Base-by-base conservation (phyloP, 768 basidiomycete species). In the Amanita pallidorosea region DNA sequence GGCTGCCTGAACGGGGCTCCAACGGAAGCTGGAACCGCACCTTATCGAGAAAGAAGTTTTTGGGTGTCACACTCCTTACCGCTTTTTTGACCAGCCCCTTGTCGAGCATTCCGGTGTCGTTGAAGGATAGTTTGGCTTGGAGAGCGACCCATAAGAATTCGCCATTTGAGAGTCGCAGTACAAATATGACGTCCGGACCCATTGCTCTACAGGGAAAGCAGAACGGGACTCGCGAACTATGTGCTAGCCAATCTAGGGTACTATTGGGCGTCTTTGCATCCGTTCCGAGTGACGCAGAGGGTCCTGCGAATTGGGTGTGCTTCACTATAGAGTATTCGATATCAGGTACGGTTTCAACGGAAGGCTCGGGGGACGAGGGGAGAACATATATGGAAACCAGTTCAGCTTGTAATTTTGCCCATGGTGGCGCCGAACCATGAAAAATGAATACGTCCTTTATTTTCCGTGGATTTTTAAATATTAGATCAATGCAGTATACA, bases 161-260 rank as follows among this genome's bases (percentile, higher is more conserved):
- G 7, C 59, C 63, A 27, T 71, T 67, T 2, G 59, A 57, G 2
- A 75, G 60, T 27, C 56, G 60, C 18, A 75, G 49, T 1, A 70
- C 61, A 31, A 75, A 72, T 8, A 75, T 41, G 3, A 71, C 55
- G 54, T 74, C 72, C 0, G 72, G 73, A 1, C 72, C 71, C 71
- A 73, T 71, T 1, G 59, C 58, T 2, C 41, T 53, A 34, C 68
- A 65, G 1, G 73, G 72, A 53, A 73, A 70, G 49, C 72, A 73
- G 25, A 74, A 60, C 1, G 71, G 63, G 2, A 65, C 56, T 27
- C 63, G 58, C 2, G 50, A 57, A 1, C 51, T 43, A 45, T 70
- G 68, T 3, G 55, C 53, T 9, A 74, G 57, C 72, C 72, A 75
- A 1, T 57, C 51, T 0, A 63, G 51, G 1, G 67, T 67, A 45